Conservation (phyloP, 2,329 filamentous ascomycete species). For the Pseudocercospora eumusae region DNA sequence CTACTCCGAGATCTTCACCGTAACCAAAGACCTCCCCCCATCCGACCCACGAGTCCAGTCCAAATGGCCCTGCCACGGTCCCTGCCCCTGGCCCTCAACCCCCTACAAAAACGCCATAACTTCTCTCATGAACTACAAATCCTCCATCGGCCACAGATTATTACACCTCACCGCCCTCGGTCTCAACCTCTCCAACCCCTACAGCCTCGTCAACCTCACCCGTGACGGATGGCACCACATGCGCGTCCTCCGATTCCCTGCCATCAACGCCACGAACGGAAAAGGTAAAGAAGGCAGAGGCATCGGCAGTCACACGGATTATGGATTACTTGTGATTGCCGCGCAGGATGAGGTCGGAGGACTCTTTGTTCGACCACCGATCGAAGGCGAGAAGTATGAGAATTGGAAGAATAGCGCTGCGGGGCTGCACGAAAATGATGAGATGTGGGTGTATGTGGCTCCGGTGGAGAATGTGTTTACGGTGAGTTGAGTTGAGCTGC, state of each 20-base stretch:
- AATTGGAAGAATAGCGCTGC: slow-evolving; percentile 20
- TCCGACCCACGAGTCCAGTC: slow-evolving; percentile 13
- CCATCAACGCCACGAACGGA: slow-evolving; percentile 12
- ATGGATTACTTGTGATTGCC: slow-evolving; percentile 21
- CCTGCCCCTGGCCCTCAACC: slow-evolving; percentile 14
- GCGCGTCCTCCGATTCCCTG: slow-evolving; percentile 17
- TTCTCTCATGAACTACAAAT: slow-evolving; percentile 18
- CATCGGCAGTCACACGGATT: slow-evolving; percentile 21
- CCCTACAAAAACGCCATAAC: slow-evolving; percentile 14
- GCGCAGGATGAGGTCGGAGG: slow-evolving; percentile 22
- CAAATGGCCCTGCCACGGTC: slow-evolving; percentile 18
- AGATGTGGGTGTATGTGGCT: slow-evolving; percentile 15
- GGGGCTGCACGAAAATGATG: slow-evolving; percentile 14
- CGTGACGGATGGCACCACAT: slow-evolving; percentile 22
- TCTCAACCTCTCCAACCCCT: slow-evolving; percentile 12
- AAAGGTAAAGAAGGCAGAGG: slow-evolving; percentile 21
- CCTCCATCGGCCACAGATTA: slow-evolving; percentile 13
- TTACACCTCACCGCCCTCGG: slow-evolving; percentile 20
- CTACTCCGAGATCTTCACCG: slow-evolving; percentile 22
- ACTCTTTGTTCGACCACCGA: slow-evolving; percentile 16
- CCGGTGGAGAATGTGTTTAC: slow-evolving; percentile 19
- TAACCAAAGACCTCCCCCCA: slow-evolving; percentile 17
- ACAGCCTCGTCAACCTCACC: slow-evolving; percentile 11
- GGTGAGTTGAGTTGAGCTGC: neutral
- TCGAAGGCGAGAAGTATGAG: slow-evolving; percentile 12